A percentile compares a stretch with the other conserved stretches of the same genome.
phyloP scores from a whole-genome alignment of 2,329 filamentous ascomycete species.

The Grosmannia clavigera region DNA sequence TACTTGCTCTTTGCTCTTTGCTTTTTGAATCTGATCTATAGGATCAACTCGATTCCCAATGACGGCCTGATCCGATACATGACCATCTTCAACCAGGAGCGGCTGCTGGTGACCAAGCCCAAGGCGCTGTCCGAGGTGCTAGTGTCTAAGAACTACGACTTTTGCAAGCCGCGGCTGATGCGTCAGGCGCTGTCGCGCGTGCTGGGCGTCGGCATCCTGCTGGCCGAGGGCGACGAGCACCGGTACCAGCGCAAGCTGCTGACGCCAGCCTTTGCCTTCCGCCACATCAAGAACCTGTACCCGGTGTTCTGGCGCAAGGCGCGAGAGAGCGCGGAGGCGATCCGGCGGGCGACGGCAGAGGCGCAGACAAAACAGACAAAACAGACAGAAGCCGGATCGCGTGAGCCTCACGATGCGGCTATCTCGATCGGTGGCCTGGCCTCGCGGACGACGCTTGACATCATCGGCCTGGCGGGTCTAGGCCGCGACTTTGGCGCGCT shows the following conservation, averaged over 20 bases:
- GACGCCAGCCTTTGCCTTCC: conserved; percentile 72
- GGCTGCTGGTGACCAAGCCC: conserved; percentile 47
- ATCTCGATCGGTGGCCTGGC: conserved; percentile 51
- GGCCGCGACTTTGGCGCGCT: conserved; percentile 60
- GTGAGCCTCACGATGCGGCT: conserved; percentile 18
- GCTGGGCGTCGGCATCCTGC: conserved; percentile 58
- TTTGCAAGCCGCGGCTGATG: conserved; percentile 47
- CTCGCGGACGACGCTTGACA: conserved; percentile 58
- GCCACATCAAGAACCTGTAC: conserved; percentile 75
- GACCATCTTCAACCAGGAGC: conserved; percentile 48
- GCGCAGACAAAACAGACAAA: neutral
- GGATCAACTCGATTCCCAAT: conserved; percentile 51
- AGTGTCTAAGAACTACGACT: conserved; percentile 57
- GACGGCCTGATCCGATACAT: conserved; percentile 58
- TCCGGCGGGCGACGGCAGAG: conserved; percentile 37
- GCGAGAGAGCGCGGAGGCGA: conserved; percentile 50
- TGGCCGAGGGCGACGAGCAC: conserved; percentile 87
- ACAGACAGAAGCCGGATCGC: neutral
- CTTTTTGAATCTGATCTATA: conserved; percentile 16
- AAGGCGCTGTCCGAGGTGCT: conserved; percentile 60
- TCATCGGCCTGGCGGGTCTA: conserved; percentile 61
- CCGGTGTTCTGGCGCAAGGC: conserved; percentile 74
- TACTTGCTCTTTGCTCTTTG: neutral
- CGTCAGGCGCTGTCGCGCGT: conserved; percentile 46
- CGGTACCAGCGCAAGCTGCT: conserved; percentile 69